Conservation (phyloP, 257 asterid genomes). For the Solanum sitiens region DNA sequence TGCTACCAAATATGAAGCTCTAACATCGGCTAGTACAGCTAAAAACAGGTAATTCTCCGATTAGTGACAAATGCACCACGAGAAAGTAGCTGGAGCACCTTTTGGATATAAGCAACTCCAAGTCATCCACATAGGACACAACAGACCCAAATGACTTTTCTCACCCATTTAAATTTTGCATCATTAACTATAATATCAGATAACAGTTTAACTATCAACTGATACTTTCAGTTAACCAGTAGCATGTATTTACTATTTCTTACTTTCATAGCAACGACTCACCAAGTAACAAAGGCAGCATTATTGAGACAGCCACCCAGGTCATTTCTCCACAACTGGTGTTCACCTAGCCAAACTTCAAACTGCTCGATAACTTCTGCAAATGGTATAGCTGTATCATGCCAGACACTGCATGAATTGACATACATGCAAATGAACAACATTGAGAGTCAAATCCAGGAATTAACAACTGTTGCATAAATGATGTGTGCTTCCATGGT, state of each 20-base stretch:
- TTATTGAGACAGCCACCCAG: conserved; percentile 37
- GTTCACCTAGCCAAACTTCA: conserved; percentile 60
- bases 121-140: background rate
- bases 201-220: background rate
- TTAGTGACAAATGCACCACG: background rate
- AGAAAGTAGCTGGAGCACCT: background rate
- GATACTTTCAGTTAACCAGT: background rate
- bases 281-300: conserved; percentile 97
- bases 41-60: background rate
- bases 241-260: background rate
- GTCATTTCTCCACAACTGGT: conserved; percentile 36
- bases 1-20: background rate
- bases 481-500: background rate
- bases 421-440: background rate
- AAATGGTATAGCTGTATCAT: conserved; percentile 79
- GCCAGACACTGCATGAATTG: conserved; percentile 73
- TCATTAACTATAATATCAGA: background rate
- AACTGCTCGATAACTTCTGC: conserved; percentile 69
- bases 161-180: background rate
- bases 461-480: background rate
- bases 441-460: background rate
- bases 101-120: background rate
- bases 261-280: conserved; percentile 4
- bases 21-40: background rate
- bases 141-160: background rate